Evolutionary conservation across 345 rosid genomes (phyloP).

Genomic region (Eucalyptus melliodora): DNA sequence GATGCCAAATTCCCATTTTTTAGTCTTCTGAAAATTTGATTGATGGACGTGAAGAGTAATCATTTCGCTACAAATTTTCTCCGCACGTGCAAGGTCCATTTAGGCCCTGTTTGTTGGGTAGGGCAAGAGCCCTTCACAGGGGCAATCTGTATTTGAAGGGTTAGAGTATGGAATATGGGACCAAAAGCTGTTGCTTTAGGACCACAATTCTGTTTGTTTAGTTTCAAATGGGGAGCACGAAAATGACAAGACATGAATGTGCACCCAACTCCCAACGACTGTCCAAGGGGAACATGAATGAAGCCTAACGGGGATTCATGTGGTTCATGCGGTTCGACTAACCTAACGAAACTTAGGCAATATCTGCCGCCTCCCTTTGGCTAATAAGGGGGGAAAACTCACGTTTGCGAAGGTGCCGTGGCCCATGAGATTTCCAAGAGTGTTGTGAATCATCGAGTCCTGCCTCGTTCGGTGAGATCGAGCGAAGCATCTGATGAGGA

Average conservation of each 20-base stretch:
- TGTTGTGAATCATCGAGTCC: neutral
- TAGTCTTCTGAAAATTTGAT: neutral
- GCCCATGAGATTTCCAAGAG: neutral
- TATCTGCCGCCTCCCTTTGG: neutral
- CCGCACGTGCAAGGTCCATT: neutral
- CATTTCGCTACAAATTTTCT: neutral
- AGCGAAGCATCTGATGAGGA: neutral
- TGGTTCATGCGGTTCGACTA: neutral
- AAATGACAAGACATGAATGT: constrained; percentile 15
- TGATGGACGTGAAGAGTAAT: neutral
- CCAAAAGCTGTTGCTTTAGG: neutral
- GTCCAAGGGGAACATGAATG: neutral
- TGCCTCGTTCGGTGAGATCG: neutral
- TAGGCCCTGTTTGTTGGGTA: neutral
- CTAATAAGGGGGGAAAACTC: neutral
- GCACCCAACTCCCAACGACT: neutral
- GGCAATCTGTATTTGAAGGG: neutral
- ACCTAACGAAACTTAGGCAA: neutral
- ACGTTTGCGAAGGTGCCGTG: neutral
- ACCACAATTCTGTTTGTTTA: neutral
- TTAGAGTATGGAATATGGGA: neutral
- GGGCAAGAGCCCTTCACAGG: neutral
- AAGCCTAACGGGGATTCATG: neutral
- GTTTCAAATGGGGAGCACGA: constrained; percentile 4
- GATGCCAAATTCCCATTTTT: neutral